Base-by-base conservation (phyloP, 148 eudicot genomes). In the Diospyros lotus region DNA sequence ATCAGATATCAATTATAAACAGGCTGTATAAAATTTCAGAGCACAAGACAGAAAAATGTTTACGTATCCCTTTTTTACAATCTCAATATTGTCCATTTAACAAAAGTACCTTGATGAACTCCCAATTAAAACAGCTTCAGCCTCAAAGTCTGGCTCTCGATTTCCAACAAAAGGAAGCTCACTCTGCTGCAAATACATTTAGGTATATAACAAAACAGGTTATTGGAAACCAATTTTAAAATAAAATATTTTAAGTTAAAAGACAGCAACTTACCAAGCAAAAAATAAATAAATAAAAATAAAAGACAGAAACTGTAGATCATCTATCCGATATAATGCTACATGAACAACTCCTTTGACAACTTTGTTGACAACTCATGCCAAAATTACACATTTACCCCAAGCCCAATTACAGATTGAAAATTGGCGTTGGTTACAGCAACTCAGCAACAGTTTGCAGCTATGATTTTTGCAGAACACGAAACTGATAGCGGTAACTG, bases 101-200 rank as follows among this genome's bases (percentile, higher is more conserved):
- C 52, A 45, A 28, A 45, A 58, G 12, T 88, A 94, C 98, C 80
- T 94, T 92, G 53, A 92, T 89, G 79, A 94, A 94, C 80, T 94
- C 98, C 77, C 92, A 96, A 80, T 94, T 97, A 65, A 92, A 94
- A 94, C 98, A 75, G 98, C 98, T 79, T 94, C 98, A 0, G 98
- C 98, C 74, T 89, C 96, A 64, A 94, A 94, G 76, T 94, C 96
- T 69, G 98, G 98, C 38, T 97, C 97, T 53, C 9, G 50, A 82
- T 94, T 94, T 68, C 98, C 98, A 66, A 94, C 97, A 72, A 94
- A 86, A 4, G 98, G 98, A 51, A 84, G 77, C 61, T 89, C 97
- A 68, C 84, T 63, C 93, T 86, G 84, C 74, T 12, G 67, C 76
- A 73, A 59, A 68, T 12, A 52, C 45, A 65, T 28, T 58, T 64